A percentile compares a stretch with the other conserved stretches of the same genome.
Conservation (phyloP, 1,284 basidiomycete genomes). For the Tylopilus sp. region DNA sequence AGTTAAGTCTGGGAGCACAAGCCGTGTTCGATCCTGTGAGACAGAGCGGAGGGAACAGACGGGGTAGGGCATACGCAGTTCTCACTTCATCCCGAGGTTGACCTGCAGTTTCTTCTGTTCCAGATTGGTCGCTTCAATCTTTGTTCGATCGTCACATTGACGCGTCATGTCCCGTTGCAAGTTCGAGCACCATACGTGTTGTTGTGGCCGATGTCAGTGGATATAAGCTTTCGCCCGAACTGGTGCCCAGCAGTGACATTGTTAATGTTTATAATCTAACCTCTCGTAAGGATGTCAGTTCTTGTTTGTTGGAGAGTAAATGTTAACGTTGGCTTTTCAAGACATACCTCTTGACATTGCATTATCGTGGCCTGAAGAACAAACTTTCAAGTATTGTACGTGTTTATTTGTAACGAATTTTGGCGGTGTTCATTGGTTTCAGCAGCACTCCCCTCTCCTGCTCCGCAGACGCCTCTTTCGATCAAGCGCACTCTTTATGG, state of each 20-base stretch:
- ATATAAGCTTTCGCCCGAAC: slow-evolving; percentile 51
- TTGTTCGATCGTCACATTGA: slow-evolving; percentile 71
- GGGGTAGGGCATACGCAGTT: slow-evolving; percentile 43
- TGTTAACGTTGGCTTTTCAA: slow-evolving; percentile 7
- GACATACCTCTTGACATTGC: slow-evolving; percentile 48
- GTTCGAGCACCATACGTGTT: slow-evolving; percentile 51
- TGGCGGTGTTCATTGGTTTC: not conserved
- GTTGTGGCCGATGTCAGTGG: slow-evolving; percentile 40
- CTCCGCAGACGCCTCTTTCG: slow-evolving; percentile 47
- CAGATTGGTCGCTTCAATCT: slow-evolving; percentile 78
- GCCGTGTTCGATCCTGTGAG: slow-evolving; percentile 80
- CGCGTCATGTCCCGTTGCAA: slow-evolving; percentile 57
- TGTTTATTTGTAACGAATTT: not conserved
- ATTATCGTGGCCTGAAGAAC: slow-evolving; percentile 54
- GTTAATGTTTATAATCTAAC: slow-evolving; percentile 49
- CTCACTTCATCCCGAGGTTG: not conserved
- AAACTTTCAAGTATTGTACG: slow-evolving; percentile 56
- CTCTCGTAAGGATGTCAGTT: slow-evolving; percentile 35
- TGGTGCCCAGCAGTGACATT: slow-evolving; percentile 32
- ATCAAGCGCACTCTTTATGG: slow-evolving; percentile 73
- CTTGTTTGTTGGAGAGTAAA: slow-evolving; percentile 5
- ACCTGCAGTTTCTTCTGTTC: not conserved
- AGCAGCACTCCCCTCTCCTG: slow-evolving; percentile 26
- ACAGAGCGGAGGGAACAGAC: slow-evolving; percentile 42
- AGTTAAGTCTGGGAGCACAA: slow-evolving; percentile 76